Conservation (phyloP, 2,329 filamentous ascomycete species). For the Phialophora verrucosa region DNA sequence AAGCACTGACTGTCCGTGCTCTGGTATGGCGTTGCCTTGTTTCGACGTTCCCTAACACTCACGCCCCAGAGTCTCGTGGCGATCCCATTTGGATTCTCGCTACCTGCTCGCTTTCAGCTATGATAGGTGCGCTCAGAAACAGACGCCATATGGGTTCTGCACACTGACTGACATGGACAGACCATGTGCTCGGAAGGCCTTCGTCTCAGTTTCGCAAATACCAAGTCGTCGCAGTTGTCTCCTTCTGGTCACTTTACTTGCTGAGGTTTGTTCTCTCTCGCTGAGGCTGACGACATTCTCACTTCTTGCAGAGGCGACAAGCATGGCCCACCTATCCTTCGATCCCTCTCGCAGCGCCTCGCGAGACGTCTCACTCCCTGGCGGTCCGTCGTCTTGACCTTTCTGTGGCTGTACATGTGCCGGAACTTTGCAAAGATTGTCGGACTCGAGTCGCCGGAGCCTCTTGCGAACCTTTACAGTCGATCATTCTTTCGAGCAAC, state of each 20-base stretch:
- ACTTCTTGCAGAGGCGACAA: slow-evolving; percentile 69
- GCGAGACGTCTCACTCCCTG: slow-evolving; percentile 78
- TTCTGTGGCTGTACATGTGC: slow-evolving; percentile 87
- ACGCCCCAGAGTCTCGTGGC: slow-evolving; percentile 4
- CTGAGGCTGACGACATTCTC: slow-evolving; percentile 13
- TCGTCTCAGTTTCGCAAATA: slow-evolving; percentile 90
- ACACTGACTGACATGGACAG: slow-evolving; percentile 49
- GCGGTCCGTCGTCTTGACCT: slow-evolving; percentile 85
- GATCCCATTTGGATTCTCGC: slow-evolving; percentile 18
- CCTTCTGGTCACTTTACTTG: slow-evolving; percentile 89
- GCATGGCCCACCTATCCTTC: slow-evolving; percentile 82
- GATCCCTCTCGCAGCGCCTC: slow-evolving; percentile 72
- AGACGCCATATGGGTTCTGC: neutral
- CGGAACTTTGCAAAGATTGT: slow-evolving; percentile 94
- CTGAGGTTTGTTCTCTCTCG: slow-evolving; percentile 63
- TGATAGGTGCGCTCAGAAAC: slow-evolving; percentile 29
- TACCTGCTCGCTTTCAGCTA: slow-evolving; percentile 11
- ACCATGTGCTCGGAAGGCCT: slow-evolving; percentile 89
- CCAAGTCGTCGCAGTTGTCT: slow-evolving; percentile 87
- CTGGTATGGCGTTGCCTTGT: slow-evolving; percentile 28
- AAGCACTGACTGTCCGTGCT: slow-evolving; percentile 23
- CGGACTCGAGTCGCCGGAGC: slow-evolving; percentile 89
- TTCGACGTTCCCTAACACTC: slow-evolving; percentile 22
- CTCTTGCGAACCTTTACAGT: slow-evolving; percentile 91
- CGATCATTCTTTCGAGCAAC: slow-evolving; percentile 92